Conservation (phyloP, 495 filamentous ascomycete species). For the Xylaria palmicola region DNA sequence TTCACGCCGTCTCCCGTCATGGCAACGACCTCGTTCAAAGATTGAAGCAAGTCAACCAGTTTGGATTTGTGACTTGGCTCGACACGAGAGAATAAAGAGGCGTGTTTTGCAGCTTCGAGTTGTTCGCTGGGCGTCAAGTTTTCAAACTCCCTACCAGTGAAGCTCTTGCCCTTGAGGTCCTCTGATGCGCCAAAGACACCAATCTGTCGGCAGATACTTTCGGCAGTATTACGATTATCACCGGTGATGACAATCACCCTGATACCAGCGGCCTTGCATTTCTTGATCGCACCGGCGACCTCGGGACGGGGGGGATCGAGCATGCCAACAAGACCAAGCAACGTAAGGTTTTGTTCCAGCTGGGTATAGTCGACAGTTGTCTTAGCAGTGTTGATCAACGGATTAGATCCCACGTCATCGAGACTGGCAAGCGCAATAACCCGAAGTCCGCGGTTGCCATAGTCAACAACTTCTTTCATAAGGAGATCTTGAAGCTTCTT, state of each 20-base stretch:
- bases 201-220: constrained; percentile 96
- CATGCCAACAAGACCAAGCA: constrained; percentile 94
- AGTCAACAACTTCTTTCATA: constrained; percentile 76
- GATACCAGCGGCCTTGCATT: constrained; percentile 90
- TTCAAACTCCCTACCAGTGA: constrained; percentile 93
- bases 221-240: constrained; percentile 95
- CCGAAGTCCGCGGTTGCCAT: constrained; percentile 87
- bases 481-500: constrained; percentile 66
- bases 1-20: constrained; percentile 99
- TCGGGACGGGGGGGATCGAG: constrained; percentile 96
- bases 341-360: constrained; percentile 89
- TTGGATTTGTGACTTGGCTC: constrained; percentile 95
- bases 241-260: constrained; percentile 97
- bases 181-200: constrained; percentile 85
- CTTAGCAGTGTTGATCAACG: constrained; percentile 70
- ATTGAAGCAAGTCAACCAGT: constrained; percentile 94
- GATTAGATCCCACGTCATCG: constrained; percentile 67
- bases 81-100: constrained; percentile 93
- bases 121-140: constrained; percentile 75
- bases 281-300: constrained; percentile 78
- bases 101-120: constrained; percentile 76
- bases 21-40: constrained; percentile 89
- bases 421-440: constrained; percentile 89
- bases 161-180: constrained; percentile 88
- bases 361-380: constrained; percentile 79